These are phyloP conservation scores for Beta corolliflora DNA, from an alignment of 179 eudicot genomes.

Conservation along the genomic window DNA sequence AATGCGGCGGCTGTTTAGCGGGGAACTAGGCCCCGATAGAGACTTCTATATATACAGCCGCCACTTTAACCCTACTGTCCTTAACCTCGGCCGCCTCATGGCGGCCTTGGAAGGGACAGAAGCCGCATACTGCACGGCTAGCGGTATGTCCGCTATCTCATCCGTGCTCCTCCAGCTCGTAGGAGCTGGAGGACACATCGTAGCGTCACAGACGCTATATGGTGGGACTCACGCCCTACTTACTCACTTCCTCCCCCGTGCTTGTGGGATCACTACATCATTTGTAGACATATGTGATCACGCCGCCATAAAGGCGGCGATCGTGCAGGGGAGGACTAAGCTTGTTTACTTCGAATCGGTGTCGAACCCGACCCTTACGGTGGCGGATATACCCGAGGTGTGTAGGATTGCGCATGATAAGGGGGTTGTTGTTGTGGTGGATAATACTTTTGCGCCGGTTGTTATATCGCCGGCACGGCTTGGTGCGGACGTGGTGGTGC, in stretches of 20 bases:
- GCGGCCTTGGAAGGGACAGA: slow-evolving; percentile 95
- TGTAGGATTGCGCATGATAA: slow-evolving; percentile 67
- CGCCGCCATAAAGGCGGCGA: slow-evolving; percentile 48
- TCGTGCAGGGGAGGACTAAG: slow-evolving; percentile 59
- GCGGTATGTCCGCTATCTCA: slow-evolving; percentile 95
- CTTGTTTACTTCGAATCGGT: slow-evolving; percentile 80
- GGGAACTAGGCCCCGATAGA: slow-evolving; percentile 88
- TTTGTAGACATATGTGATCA: slow-evolving; percentile 67
- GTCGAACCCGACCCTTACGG: slow-evolving; percentile 82
- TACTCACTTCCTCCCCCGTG: slow-evolving; percentile 73
- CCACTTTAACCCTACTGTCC: slow-evolving; percentile 92
- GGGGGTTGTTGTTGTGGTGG: slow-evolving; percentile 77
- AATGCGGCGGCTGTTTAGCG: slow-evolving; percentile 71
- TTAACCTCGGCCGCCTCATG: slow-evolving; percentile 81
- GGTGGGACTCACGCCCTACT: slow-evolving; percentile 93
- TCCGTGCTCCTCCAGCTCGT: slow-evolving; percentile 76
- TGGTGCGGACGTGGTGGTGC: slow-evolving; percentile 93
- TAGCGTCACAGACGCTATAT: slow-evolving; percentile 72
- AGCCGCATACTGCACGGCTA: slow-evolving; percentile 93
- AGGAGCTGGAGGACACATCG: slow-evolving; percentile 74
- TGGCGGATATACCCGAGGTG: slow-evolving; percentile 79
- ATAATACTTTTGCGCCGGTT: slow-evolving; percentile 92
- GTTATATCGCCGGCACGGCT: slow-evolving; percentile 83
- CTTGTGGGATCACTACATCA: slow-evolving; percentile 68
- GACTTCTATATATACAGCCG: slow-evolving; percentile 94